phyloP scores from a whole-genome alignment of 345 rosid species.

The Laguncularia racemosa region DNA sequence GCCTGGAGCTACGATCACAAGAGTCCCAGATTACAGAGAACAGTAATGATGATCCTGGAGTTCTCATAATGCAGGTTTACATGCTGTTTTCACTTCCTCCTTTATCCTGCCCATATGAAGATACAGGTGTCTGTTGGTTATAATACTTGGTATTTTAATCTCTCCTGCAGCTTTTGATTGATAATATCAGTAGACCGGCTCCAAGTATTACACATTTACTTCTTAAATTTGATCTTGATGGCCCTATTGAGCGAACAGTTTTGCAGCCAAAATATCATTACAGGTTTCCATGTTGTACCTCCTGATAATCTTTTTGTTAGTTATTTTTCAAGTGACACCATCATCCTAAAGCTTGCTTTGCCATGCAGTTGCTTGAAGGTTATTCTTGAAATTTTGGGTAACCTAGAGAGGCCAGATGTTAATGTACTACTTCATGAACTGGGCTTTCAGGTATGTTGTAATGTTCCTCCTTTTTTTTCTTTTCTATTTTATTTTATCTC shows the following conservation, averaged over 20 bases:
- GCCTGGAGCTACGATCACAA: constrained; percentile 77
- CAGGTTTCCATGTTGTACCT: constrained; percentile 42
- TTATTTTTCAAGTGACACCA: constrained; percentile 2
- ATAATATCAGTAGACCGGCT: constrained; percentile 77
- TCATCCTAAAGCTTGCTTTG: constrained; percentile 7
- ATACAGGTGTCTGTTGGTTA: not conserved
- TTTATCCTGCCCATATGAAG: not conserved
- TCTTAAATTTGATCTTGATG: constrained; percentile 81
- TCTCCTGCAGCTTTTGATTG: constrained; percentile 67
- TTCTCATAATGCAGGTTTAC: constrained; percentile 83
- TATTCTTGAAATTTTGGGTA: constrained; percentile 81
- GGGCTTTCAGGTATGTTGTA: constrained; percentile 67
- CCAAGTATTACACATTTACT: constrained; percentile 89
- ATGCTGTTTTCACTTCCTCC: constrained; percentile 4
- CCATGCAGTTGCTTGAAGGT: constrained; percentile 82
- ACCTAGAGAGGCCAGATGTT: constrained; percentile 63
- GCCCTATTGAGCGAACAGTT: constrained; percentile 65
- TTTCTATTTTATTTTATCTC: no score
- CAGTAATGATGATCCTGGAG: constrained; percentile 69
- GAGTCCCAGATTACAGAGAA: constrained; percentile 67
- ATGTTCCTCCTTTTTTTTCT: not conserved
- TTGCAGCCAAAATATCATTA: constrained; percentile 91
- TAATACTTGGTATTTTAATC: not conserved
- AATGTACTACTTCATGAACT: constrained; percentile 83
- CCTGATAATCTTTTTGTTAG: constrained; percentile 1